A percentile compares a stretch with the other conserved stretches of the same genome.
phyloP scores from a whole-genome alignment of 2,329 filamentous ascomycete species.

The Elsinoe fawcettii region DNA sequence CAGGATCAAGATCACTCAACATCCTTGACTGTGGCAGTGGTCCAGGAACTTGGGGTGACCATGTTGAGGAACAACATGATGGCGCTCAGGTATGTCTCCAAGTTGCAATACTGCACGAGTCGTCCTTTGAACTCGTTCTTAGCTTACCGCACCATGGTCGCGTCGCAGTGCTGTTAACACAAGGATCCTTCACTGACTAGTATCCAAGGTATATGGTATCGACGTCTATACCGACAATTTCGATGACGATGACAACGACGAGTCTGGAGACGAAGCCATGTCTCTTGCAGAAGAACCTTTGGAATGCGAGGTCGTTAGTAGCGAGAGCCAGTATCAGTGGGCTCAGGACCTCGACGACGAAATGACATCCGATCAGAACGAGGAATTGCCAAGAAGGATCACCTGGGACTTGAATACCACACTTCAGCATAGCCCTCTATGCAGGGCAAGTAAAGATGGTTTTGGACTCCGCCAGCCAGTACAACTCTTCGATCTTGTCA shows the following conservation, averaged over 20 bases:
- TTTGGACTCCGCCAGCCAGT: neutral
- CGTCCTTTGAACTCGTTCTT: too few species aligned
- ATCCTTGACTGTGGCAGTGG: conserved; percentile 15
- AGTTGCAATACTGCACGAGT: neutral
- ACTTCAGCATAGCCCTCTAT: neutral
- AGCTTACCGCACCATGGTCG: too few species aligned
- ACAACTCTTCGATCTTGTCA: conserved; percentile 65
- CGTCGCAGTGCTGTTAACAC: too few species aligned
- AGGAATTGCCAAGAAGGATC: neutral
- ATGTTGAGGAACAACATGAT: neutral
- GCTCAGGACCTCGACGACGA: neutral
- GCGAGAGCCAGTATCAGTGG: neutral
- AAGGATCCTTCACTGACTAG: neutral
- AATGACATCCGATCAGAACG: neutral
- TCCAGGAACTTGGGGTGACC: conserved; percentile 1
- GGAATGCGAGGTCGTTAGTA: neutral
- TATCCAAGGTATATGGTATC: neutral
- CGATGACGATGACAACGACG: neutral
- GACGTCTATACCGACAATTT: conserved; percentile 7
- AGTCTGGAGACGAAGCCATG: conserved; percentile 29
- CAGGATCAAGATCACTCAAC: neutral
- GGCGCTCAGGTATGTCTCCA: neutral
- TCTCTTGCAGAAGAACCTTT: too few species aligned
- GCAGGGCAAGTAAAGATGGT: neutral
- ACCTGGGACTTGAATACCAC: neutral